Percentiles rank a stretch among this genome's conserved stretches.
Conservation (phyloP, 2,329 filamentous ascomycete species). For the Aureobasidium sp. region DNA sequence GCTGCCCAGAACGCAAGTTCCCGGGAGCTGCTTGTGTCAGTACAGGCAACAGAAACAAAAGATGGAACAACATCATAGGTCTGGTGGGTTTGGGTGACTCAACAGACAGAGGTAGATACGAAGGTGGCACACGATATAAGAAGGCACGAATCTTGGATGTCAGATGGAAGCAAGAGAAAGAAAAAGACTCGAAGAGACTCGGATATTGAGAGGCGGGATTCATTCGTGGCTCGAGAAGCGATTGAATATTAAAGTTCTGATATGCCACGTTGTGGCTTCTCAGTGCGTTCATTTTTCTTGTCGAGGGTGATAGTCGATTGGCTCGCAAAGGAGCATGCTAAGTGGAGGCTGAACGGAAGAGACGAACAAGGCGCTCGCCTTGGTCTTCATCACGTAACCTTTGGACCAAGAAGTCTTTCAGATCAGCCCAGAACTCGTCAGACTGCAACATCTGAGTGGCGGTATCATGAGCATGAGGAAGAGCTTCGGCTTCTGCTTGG, state of each 20-base stretch:
- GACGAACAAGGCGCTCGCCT: conserved; percentile 55
- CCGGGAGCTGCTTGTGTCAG: not conserved
- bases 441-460: conserved; percentile 53
- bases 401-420: conserved; percentile 73
- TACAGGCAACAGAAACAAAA: not conserved
- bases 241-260: not conserved
- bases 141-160: not conserved
- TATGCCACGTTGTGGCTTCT: not conserved
- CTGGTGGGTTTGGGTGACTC: not conserved
- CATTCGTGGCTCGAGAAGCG: not conserved
- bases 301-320: not conserved
- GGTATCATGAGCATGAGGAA: conserved; percentile 40
- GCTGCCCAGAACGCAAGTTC: too few species aligned
- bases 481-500: conserved; percentile 41
- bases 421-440: conserved; percentile 77
- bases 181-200: not conserved
- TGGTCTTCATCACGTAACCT: conserved; percentile 63
- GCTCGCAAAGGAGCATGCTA: not conserved
- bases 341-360: conserved; percentile 57
- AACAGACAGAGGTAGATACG: not conserved
- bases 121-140: not conserved
- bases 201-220: not conserved
- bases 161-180: not conserved
- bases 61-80: not conserved
- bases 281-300: not conserved